Evolutionary conservation across 2,329 filamentous ascomycete genomes (phyloP), one percentile per base, ranked within the genome.

Genomic region (Colletotrichum sp.): DNA sequence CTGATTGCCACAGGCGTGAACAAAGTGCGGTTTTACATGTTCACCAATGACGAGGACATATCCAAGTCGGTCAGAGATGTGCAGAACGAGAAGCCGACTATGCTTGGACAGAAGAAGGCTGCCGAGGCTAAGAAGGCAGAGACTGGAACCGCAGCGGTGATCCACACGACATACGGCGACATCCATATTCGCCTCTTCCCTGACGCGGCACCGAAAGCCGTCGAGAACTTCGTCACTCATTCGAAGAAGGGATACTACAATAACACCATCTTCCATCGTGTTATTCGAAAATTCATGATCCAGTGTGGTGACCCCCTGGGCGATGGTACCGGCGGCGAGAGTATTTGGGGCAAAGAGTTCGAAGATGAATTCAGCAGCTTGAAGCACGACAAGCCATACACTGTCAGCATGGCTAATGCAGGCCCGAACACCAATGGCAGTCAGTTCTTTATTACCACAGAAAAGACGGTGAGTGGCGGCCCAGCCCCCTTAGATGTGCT

Each of bases 261-360:
- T 87, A 95, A 95, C 85, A 96, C 96, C 39, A 96, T 98, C 80
- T 99, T 99, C 89, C 97, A 99, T 85, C 94, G 97, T 39, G 94
- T 99, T 8, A 99, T 99, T 80, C 93, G 95, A 77, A 98, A 98
- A 82, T 99, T 99, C 87, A 99, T 99, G 98, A 98, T 99, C 77
- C 95, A 96, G 82, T 88, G 90, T 71, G 96, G 96, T 67, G 96
- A 98, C 82, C 95, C 96, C 0, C 86, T 97, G 2, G 96, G 96
- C 12, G 95, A 98, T 81, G 96, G 96, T 6, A 98, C 96, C 0
- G 96, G 96, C 60, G 96, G 96, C 49, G 95, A 98, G 84, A 95
- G 93, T 79, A 98, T 98, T 81, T 98, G 96, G 96, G 95, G 95
- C n/a, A 92, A 89, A 57, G 94, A 97, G 79, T 98, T 98, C 81